Evolutionary conservation across 1,139 yeast genomes (phyloP), one percentile per base, ranked within the genome.

Genomic region (Yamadazyma diospyri): DNA sequence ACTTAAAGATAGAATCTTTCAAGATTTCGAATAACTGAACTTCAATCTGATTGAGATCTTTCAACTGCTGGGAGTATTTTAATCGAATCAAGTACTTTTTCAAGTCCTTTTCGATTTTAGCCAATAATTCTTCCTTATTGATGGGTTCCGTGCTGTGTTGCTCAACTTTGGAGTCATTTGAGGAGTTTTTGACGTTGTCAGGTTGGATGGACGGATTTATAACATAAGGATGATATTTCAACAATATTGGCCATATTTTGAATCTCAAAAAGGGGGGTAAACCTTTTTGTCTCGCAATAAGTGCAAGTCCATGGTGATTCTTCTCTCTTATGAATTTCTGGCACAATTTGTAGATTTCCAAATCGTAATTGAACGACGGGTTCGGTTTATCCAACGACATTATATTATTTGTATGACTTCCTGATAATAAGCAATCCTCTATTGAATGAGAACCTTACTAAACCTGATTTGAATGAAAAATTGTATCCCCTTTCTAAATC

Each of bases 171-270:
- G 13, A 6, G 17, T 13, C n/a, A 12, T n/a, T 15, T 13, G 19
- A 19, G 7, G 12, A 16, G 25, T 11, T 11, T 17, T 18, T 23
- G 3, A 7, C 13, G 4, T 6, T 11, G 39, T 81, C 86, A 2
- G 87, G 81, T 41, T 74, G 72, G 26, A 83, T 68, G 42, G 75
- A 82, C 0, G 95, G 96, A 34, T 78, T 69, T 27, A 77, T 59
- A 11, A 87, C 95, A 63, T 81, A 84, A 1, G 97, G 96, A 55
- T 89, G 97, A 46, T 78, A 77, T 45, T 80, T 80, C 40, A 89
- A 59, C 33, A 89, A 57, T 6, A 86, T 61, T 2, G 97, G 96
- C 97, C 97, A 89, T 8, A 85, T 82, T 39, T 74, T 69, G 45
- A 76, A 79, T 39, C 97, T 69, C 35, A 87, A 64, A 40, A 79